These are phyloP conservation scores for Houttuynia cordata DNA, from an alignment of 164 flowering plant species.

Conservation along the genomic window DNA sequence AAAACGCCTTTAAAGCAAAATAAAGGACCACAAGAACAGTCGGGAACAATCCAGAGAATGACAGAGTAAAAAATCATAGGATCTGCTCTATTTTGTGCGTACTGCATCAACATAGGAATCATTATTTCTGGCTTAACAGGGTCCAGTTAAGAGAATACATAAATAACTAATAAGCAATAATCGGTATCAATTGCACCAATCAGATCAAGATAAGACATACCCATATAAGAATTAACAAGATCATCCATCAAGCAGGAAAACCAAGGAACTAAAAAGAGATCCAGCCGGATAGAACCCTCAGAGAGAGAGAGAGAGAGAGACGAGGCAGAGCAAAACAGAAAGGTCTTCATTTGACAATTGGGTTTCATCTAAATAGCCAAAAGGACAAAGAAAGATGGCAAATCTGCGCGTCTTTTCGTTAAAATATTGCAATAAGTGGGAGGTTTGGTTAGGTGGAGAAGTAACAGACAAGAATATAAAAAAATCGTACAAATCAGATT, in stretches of 20 bases:
- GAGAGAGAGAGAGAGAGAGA: too few relatives aligned
- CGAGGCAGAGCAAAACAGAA: background rate
- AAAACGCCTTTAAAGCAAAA: too few relatives aligned
- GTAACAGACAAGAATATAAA: background rate
- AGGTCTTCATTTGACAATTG: too few relatives aligned
- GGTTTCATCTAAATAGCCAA: background rate
- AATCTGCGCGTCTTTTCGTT: background rate
- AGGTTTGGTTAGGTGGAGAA: background rate
- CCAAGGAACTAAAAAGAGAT: background rate
- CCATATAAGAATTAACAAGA: background rate
- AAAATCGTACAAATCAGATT: background rate
- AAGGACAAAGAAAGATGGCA: background rate
- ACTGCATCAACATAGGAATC: too few relatives aligned
- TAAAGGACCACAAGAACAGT: too few relatives aligned
- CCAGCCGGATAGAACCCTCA: background rate
- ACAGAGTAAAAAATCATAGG: too few relatives aligned
- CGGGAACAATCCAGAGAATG: too few relatives aligned
- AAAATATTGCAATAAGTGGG: background rate
- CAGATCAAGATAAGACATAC: background rate
- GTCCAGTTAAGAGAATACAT: background rate
- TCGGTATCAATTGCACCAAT: background rate
- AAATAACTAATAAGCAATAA: too few relatives aligned
- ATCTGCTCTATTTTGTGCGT: too few relatives aligned
- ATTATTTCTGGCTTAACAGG: background rate
- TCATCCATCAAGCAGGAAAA: background rate